A percentile compares a stretch with the other conserved stretches of the same genome.
Evolutionary conservation across 2,329 filamentous ascomycete species (phyloP).

Genomic region (Penicillium sp.): DNA sequence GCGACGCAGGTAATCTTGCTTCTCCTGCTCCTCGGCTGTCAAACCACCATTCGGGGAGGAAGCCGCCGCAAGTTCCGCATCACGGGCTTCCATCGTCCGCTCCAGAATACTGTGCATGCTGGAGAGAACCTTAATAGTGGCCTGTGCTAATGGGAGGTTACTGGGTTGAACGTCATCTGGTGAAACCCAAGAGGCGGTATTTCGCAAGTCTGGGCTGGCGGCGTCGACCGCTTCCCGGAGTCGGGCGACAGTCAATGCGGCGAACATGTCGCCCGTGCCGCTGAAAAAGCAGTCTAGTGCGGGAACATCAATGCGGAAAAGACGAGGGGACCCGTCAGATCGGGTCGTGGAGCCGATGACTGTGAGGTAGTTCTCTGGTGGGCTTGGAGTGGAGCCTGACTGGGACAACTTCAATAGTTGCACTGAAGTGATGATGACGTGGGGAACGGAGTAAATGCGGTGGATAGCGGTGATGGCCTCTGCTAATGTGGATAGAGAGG

Average conservation of each 20-base stretch:
- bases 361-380: constrained; percentile 55
- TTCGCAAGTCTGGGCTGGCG: constrained; percentile 48
- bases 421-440: constrained; percentile 91
- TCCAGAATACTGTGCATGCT: constrained; percentile 87
- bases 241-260: constrained; percentile 81
- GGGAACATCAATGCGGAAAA: constrained; percentile 86
- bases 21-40: constrained; percentile 50
- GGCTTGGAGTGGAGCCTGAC: constrained; percentile 32
- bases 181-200: constrained; percentile 70
- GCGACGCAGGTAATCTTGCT: constrained; percentile 64
- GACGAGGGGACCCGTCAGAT: constrained; percentile 66
- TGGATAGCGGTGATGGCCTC: constrained; percentile 77
- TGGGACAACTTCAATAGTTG: constrained; percentile 60
- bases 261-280: constrained; percentile 98
- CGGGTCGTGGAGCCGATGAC: constrained; percentile 74
- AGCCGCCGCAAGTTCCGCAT: constrained; percentile 57
- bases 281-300: constrained; percentile 91
- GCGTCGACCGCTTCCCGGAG: constrained; percentile 76
- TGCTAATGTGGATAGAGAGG: constrained; percentile 69
- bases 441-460: constrained; percentile 71
- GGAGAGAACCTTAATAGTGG: constrained; percentile 81
- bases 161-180: constrained; percentile 67
- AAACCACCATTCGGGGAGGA: constrained; percentile 25
- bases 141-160: constrained; percentile 78
- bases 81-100: constrained; percentile 65